Percentiles rank a stretch among this genome's conserved stretches.
Evolutionary conservation across 1,284 basidiomycete species (phyloP).

Genomic region (Boletus semigastroideus): DNA sequence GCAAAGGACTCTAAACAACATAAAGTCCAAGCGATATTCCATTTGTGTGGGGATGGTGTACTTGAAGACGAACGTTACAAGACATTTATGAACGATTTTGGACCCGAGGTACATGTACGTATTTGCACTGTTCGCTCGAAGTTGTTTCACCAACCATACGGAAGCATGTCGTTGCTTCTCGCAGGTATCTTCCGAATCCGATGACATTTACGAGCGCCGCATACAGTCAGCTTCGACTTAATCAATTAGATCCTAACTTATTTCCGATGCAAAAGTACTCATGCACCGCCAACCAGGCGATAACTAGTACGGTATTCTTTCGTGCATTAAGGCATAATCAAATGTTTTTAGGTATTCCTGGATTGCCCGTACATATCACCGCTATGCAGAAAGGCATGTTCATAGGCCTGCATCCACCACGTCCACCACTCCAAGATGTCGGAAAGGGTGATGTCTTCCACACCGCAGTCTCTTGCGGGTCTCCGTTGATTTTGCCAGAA

Average conservation of each 20-base stretch:
- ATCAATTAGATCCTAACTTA: slow-evolving; percentile 68
- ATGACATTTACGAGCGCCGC: slow-evolving; percentile 77
- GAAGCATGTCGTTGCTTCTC: slow-evolving; percentile 71
- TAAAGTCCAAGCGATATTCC: slow-evolving; percentile 61
- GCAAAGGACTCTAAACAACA: slow-evolving; percentile 43
- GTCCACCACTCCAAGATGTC: slow-evolving; percentile 37
- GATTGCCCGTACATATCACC: slow-evolving; percentile 47
- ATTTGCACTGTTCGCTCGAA: not conserved
- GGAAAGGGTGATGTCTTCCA: slow-evolving; percentile 51
- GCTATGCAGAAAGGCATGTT: slow-evolving; percentile 38
- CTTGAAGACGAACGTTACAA: slow-evolving; percentile 70
- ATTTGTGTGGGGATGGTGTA: slow-evolving; percentile 65
- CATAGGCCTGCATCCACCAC: slow-evolving; percentile 47
- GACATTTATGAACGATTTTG: slow-evolving; percentile 69
- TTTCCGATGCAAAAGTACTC: slow-evolving; percentile 71
- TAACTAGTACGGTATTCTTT: slow-evolving; percentile 41
- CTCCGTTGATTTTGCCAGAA: slow-evolving; percentile 36
- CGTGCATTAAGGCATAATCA: not conserved
- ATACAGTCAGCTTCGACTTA: slow-evolving; percentile 70
- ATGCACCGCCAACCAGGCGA: slow-evolving; percentile 37
- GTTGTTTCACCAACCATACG: not conserved
- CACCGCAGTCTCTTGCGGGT: slow-evolving; percentile 34
- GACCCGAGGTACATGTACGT: slow-evolving; percentile 56
- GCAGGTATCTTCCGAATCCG: slow-evolving; percentile 59
- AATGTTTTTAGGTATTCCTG: slow-evolving; percentile 39